Evolutionary conservation across 2,329 filamentous ascomycete species (phyloP).

Genomic region (Xylaria sp.): DNA sequence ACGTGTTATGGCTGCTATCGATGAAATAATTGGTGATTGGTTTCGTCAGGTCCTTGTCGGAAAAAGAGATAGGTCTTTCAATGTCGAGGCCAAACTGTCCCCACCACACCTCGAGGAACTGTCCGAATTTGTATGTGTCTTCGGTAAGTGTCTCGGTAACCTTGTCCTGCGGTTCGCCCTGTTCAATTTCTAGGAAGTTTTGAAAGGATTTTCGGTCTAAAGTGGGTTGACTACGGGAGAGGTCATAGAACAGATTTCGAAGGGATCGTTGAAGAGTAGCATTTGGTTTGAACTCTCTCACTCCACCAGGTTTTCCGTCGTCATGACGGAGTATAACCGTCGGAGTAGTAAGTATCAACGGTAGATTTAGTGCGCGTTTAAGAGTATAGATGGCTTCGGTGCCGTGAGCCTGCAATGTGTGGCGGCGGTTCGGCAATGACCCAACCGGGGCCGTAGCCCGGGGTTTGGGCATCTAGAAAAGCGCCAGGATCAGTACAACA

Average conservation of each 20-base stretch:
- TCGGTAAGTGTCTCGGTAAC: slow-evolving; percentile 42
- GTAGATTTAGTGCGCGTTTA: slow-evolving; percentile 41
- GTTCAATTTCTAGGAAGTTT: slow-evolving; percentile 56
- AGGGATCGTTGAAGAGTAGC: slow-evolving; percentile 56
- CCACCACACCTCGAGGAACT: slow-evolving; percentile 59
- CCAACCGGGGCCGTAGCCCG: slow-evolving; percentile 26
- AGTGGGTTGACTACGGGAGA: slow-evolving; percentile 46
- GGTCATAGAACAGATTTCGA: slow-evolving; percentile 52
- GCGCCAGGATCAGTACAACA: background rate
- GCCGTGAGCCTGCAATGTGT: slow-evolving; percentile 38
- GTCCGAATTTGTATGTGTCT: slow-evolving; percentile 51
- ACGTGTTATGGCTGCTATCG: slow-evolving; percentile 94
- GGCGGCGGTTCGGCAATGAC: slow-evolving; percentile 35
- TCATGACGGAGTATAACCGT: slow-evolving; percentile 39
- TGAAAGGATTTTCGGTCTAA: slow-evolving; percentile 50
- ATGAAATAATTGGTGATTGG: slow-evolving; percentile 92
- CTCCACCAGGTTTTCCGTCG: slow-evolving; percentile 27
- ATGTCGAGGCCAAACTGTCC: slow-evolving; percentile 52
- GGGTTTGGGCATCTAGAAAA: slow-evolving; percentile 33
- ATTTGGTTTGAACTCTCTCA: slow-evolving; percentile 50
- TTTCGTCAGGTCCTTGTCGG: slow-evolving; percentile 63
- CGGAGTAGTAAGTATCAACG: slow-evolving; percentile 38
- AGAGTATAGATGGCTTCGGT: slow-evolving; percentile 40
- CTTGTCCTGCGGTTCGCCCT: slow-evolving; percentile 48
- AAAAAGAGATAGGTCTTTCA: slow-evolving; percentile 47